Evolutionary conservation across 306 rosid species (phyloP), one percentile per base, ranked within the genome.

Genomic region (Lupinus albus): DNA sequence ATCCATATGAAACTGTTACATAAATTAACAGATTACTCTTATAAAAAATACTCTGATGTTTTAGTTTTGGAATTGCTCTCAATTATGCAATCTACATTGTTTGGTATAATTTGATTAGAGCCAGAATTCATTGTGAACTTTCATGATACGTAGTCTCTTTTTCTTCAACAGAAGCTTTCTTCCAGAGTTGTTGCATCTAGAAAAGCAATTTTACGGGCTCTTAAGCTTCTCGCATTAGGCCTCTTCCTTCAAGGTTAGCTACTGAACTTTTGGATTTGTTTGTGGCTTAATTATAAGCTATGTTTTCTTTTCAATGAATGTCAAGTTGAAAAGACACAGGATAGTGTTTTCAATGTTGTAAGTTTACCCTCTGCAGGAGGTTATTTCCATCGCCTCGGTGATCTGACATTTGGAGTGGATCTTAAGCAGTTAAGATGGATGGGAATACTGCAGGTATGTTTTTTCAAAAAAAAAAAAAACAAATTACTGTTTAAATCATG

Each of bases 371-470:
- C 70, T 60, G 58, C 80, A 88, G 97, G 99, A 38, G 99, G 99
- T 36, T 94, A 83, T 77, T 76, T 94, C 76, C 99, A 90, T 68
- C 86, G 95, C 53, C 7, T 94, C 20, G 88, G 81, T 9, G 79
- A 86, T 57, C 78, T 90, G 66, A 77, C 97, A n/a, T 90, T 63
- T n/a, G 99, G 99, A 48, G 99, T 94, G 35, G 95, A 94, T 83
- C 62, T 94, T 45, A 59, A 79, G 68, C 80, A 68, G 47, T 90
- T 94, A 53, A 78, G 99, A 81, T 85, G 84, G 92, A 85, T 78
- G 89, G 97, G 99, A 21, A 82, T 94, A 67, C 76, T 94, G 47
- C 97, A 94, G 91, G 99, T 93, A 79, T 52, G 28, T 8, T 10
- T 56, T 63, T 38, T 7, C 51, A 8, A 4, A n/a, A n/a, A n/a